phyloP scores from a whole-genome alignment of 2,329 filamentous ascomycete species.

The Ophiostoma montium region DNA sequence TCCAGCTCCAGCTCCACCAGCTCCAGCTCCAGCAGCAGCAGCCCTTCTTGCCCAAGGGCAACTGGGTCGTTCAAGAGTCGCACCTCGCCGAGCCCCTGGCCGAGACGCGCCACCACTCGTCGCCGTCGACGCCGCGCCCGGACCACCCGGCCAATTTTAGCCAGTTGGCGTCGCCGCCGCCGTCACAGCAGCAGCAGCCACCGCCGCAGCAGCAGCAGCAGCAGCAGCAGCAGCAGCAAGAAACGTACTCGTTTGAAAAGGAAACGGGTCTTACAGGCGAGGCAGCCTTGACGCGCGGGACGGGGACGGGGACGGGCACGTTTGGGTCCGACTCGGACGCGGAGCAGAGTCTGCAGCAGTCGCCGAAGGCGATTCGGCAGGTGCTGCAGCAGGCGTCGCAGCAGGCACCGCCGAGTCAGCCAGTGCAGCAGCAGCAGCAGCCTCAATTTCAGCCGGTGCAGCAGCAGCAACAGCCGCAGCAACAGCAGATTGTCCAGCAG shows the following conservation, averaged over 20 bases:
- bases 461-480: no score
- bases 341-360: neutral
- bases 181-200: conserved; percentile 6
- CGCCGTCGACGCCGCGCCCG: neutral
- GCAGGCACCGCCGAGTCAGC: neutral
- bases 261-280: conserved; percentile 28
- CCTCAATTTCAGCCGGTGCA: conserved; percentile 1
- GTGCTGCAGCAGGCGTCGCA: neutral
- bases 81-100: conserved; percentile 1
- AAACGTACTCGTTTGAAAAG: conserved; percentile 33
- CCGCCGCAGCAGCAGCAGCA: conserved; percentile 1
- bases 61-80: conserved; percentile 1
- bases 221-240: conserved; percentile 7
- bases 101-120: neutral
- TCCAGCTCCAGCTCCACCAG: conserved; percentile 3
- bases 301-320: neutral
- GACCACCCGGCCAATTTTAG: neutral
- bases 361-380: neutral
- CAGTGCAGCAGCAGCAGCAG: neutral
- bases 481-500: neutral
- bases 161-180: no score
- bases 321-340: neutral
- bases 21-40: neutral
- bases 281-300: conserved; percentile 1
- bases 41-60: neutral